Base-by-base conservation (phyloP, 208 protist species). In the Porcisia hertigi region DNA sequence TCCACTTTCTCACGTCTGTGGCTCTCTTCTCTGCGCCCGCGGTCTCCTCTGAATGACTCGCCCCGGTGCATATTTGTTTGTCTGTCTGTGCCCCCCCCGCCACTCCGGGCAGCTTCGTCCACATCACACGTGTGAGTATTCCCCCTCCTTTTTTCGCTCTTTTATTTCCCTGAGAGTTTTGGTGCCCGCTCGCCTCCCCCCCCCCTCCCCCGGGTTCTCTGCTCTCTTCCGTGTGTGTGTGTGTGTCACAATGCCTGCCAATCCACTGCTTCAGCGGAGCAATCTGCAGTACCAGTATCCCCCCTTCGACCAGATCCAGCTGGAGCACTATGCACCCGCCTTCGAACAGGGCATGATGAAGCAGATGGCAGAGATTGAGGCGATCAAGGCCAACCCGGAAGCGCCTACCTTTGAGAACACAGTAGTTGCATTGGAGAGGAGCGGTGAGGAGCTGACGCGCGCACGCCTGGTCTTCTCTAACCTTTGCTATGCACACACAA, bases 331-430 rank as follows among this genome's bases (percentile, higher is more conserved):
- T 57, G 80, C 84, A 9, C 86, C 83, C 20, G 86, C 88, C 25
- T 88, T 92, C 63, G 82, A 83, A 16, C 75, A 73, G n/a, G 88
- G 84, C 69, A 83, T 92, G 78, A 54, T 20, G 59, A 74, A 87
- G 75, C 86, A 88, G 60, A 47, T 84, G 25, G 71, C 80, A 47
- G 86, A 90, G 77, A 76, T 92, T n/a, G 65, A 60, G 25, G 71
- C 67, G 43, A 80, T 80, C 76, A 74, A 75, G 60, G 25, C 58
- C n/a, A 71, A 57, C 69, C 12, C 75, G 8, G 63, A 67, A 12
- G 52, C 78, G 0, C 76, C 88, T 9, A 85, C 88, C 16, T 90
- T 92, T 43, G 79, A 73, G 11, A 90, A 92, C 84, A 92, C 88
- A 4, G 75, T 92, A 25, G 75, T 77, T 30, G 75, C 80, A 7